phyloP scores from a whole-genome alignment of 2,329 filamentous ascomycete genomes.

The Sporothrix humicola region DNA sequence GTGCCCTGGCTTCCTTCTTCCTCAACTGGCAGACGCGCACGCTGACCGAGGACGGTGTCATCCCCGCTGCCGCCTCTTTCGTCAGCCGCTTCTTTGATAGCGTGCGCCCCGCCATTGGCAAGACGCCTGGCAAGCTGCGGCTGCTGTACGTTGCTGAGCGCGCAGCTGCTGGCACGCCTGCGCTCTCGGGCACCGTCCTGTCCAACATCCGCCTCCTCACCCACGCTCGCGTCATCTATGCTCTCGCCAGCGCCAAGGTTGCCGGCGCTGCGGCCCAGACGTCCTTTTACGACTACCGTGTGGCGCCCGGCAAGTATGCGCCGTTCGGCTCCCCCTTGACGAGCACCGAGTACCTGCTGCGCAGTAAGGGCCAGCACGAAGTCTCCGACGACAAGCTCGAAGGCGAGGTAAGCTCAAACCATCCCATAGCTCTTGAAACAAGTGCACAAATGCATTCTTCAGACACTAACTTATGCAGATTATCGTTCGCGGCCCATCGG shows the following conservation, averaged over 20 bases:
- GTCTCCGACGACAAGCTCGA: constrained; percentile 66
- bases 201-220: constrained; percentile 84
- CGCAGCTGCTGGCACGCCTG: constrained; percentile 64
- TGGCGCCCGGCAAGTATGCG: constrained; percentile 50
- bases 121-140: constrained; percentile 74
- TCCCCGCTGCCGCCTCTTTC: constrained; percentile 69
- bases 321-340: constrained; percentile 87
- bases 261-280: constrained; percentile 90
- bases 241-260: constrained; percentile 79
- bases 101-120: constrained; percentile 64
- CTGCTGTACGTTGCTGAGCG: constrained; percentile 81
- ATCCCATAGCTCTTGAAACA: no score
- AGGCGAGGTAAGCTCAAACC: constrained; percentile 63
- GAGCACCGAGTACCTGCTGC: constrained; percentile 77
- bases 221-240: constrained; percentile 81
- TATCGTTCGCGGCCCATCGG: constrained; percentile 72
- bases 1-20: constrained; percentile 66
- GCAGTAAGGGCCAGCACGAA: constrained; percentile 64
- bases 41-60: constrained; percentile 71
- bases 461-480: constrained; percentile 55
- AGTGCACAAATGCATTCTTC: no score
- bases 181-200: constrained; percentile 71
- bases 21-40: constrained; percentile 74
- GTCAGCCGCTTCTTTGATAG: constrained; percentile 67
- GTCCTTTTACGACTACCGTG: constrained; percentile 51